These are phyloP conservation scores for Brassica rapa DNA, from an alignment of 345 rosid genomes.

Conservation along the genomic window DNA sequence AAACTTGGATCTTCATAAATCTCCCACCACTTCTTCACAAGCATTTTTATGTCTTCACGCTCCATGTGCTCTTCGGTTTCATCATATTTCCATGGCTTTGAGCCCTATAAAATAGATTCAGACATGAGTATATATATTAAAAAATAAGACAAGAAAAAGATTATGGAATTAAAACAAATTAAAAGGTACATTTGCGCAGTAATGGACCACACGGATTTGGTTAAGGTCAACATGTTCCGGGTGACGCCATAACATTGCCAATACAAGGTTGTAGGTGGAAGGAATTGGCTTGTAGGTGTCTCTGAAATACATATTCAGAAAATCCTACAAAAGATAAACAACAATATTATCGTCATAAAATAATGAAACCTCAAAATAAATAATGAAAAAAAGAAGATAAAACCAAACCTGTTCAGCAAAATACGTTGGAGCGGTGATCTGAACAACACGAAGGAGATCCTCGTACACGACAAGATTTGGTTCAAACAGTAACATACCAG, in stretches of 20 bases:
- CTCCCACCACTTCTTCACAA: constrained; percentile 1
- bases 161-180: neutral
- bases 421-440: neutral
- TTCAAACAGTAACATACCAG: constrained; percentile 1
- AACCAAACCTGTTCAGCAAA: neutral
- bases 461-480: neutral
- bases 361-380: neutral
- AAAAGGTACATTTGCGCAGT: neutral
- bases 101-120: neutral
- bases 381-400: neutral
- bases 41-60: constrained; percentile 3
- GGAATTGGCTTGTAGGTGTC: constrained; percentile 5
- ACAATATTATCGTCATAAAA: neutral
- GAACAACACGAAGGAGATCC: constrained; percentile 11
- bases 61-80: constrained; percentile 1
- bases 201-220: neutral
- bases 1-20: constrained; percentile 42
- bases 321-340: neutral
- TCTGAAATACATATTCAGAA: neutral
- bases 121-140: neutral
- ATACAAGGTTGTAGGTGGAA: neutral
- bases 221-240: neutral
- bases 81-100: neutral
- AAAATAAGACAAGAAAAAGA: neutral
- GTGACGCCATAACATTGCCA: constrained; percentile 11